Percentiles rank a stretch among this genome's conserved stretches.
phyloP scores from a whole-genome alignment of 257 asterid genomes.

The Solanum lignicaule region DNA sequence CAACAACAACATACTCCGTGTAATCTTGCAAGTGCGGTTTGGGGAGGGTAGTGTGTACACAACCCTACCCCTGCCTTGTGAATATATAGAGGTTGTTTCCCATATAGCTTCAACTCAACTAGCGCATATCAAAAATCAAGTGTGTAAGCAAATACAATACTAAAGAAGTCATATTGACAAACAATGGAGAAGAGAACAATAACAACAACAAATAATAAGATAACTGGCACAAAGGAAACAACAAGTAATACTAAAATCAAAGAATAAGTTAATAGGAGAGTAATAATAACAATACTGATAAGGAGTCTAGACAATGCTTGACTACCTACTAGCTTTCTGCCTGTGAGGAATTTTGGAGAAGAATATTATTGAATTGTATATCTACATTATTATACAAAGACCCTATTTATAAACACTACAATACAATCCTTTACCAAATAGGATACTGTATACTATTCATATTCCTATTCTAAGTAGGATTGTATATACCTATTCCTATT shows the following conservation, averaged over 20 bases:
- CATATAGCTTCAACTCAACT: background rate
- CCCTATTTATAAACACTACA: background rate
- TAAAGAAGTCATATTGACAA: background rate
- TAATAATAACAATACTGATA: background rate
- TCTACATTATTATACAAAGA: background rate
- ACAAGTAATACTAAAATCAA: background rate
- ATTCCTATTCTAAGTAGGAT: no score
- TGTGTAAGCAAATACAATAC: background rate
- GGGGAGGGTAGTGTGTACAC: background rate
- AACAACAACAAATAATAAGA: background rate
- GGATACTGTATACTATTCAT: background rate
- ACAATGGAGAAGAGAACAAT: background rate
- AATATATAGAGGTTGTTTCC: background rate
- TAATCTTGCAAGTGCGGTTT: background rate
- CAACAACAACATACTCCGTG: background rate
- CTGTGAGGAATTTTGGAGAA: no score
- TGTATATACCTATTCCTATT: background rate
- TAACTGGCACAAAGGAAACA: background rate
- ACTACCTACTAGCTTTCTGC: background rate
- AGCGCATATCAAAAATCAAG: background rate
- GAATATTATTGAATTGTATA: no score
- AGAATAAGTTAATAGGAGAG: background rate
- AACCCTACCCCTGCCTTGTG: background rate
- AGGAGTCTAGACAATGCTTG: background rate
- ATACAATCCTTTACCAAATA: background rate